phyloP scores from a whole-genome alignment of 352 stramenopile genomes.

The Stramenopiles sp. region DNA sequence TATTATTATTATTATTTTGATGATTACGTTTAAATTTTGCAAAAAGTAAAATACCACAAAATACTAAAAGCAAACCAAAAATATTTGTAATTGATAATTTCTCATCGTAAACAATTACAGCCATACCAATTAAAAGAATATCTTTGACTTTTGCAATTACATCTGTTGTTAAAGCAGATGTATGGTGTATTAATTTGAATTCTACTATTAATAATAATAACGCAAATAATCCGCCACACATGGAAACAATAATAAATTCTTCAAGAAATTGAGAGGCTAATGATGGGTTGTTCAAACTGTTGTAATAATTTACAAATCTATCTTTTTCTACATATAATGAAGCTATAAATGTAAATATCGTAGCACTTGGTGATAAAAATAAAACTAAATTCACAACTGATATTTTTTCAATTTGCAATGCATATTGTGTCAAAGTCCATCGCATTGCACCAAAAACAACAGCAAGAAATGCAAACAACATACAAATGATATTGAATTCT shows the following conservation, averaged over 20 bases:
- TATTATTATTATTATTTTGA: no score
- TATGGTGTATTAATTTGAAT: not conserved
- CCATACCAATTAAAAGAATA: not conserved
- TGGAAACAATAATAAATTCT: not conserved
- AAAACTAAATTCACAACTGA: not conserved
- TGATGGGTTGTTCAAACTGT: not conserved
- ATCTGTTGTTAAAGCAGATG: not conserved
- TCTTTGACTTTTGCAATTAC: not conserved
- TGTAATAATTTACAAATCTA: not conserved
- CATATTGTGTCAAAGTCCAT: not conserved
- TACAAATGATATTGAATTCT: not conserved
- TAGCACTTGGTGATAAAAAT: not conserved
- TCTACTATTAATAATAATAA: not conserved
- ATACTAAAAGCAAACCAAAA: not conserved
- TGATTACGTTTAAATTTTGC: not conserved
- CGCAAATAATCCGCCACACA: not conserved
- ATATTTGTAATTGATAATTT: not conserved
- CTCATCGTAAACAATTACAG: not conserved
- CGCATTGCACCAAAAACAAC: not conserved
- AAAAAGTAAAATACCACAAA: not conserved
- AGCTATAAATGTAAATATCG: not conserved
- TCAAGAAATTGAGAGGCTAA: not conserved
- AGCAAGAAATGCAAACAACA: not conserved
- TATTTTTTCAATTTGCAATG: not conserved
- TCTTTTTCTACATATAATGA: not conserved